Base-by-base conservation (phyloP, 805 yeast genomes). In the Brettanomyces anomalus region DNA sequence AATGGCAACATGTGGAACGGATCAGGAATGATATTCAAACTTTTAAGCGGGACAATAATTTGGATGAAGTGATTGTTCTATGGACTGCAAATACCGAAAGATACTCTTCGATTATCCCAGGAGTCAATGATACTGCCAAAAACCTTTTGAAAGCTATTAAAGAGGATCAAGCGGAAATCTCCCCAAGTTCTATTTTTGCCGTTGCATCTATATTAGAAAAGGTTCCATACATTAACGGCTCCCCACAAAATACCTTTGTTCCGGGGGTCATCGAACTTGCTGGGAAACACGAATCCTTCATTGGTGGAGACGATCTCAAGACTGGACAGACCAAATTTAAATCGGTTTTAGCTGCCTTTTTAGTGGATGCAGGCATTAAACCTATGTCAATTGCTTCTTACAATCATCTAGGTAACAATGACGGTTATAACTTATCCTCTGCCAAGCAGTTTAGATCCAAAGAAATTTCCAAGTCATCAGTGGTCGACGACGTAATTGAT, bases 51-150 rank as follows among this genome's bases (percentile, higher is more conserved):
- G 63, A 69, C 48, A 85, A 90, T 60, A 62, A 66, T 33, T 77
- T 89, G 56, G 97, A 89, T 64, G 84, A 82, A 61, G 94, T 90
- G 43, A 78, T 89, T 58, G 85, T 90, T 38, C 72, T 89, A 58
- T 89, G 97, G 97, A 88, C 96, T 37, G 97, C 97, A 44, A 90
- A 89, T 69, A 89, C 97, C 43, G 97, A 89, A 70, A 80, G 97
- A 61, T 88, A 83, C 62, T 77, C 94, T 36, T 89, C 84, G 34
- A 58, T 90, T 36, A 65, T 79, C 36, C 68, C 71, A 4, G 93
- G 94, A 46, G 86, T 90, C 50, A 88, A 89, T 60, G 97, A 89
- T 63, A 85, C 90, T 21, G 79, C 87, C 41, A 95, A 84, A 33
- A 84, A 85, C 65, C 68, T 89, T 58, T 52, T 89, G 51, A 65